Evolutionary conservation across 352 stramenopile genomes (phyloP), one percentile per base, ranked within the genome.

Genomic region (Phytophthora boehmeriae): DNA sequence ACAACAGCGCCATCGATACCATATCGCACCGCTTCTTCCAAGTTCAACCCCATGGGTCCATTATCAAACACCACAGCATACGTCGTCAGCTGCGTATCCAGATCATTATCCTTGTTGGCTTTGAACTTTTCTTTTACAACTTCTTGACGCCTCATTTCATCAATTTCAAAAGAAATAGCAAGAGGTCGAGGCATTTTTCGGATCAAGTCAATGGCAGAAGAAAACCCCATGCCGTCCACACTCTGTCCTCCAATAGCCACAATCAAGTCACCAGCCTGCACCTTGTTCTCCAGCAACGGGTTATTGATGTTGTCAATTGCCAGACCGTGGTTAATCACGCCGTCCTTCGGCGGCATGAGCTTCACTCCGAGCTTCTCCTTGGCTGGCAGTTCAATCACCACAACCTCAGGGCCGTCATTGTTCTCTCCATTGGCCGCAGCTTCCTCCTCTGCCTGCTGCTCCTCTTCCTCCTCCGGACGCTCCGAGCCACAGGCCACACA

Each of bases 281-380:
- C 84, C 59, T 93, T 95, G 66, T 86, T 83, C 45, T 92, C 83
- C 48, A 95, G 63, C 51, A 92, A 55, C 10, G 84, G 86, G 44
- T 95, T 95, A 68, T 95, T 88, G 32, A 95, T 92, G 58, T 92
- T 95, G 53, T 95, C 86, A 44, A 95, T 93, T 43, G 78, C 80
- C 14, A 95, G 47, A n/a, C 86, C 86, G 66, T 92, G 84, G 38
- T 84, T 58, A 50, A 95, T 93, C 43, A 95, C 86, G 44, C 84
- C 86, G 43, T 85, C 72, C 56, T 90, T 93, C 13, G 84, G 86
- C 16, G 86, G 84, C 84, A 89, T 90, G 53, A 92, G 84, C 68
- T 93, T 93, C 36, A 95, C 86, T 38, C 83, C 86, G 25, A 95
- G 82, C 59, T 93, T 95, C 53, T 93, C 82, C 68, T 95, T 95